phyloP scores from a whole-genome alignment of 31 red algal species.

The Asparagopsis taxiformis region DNA sequence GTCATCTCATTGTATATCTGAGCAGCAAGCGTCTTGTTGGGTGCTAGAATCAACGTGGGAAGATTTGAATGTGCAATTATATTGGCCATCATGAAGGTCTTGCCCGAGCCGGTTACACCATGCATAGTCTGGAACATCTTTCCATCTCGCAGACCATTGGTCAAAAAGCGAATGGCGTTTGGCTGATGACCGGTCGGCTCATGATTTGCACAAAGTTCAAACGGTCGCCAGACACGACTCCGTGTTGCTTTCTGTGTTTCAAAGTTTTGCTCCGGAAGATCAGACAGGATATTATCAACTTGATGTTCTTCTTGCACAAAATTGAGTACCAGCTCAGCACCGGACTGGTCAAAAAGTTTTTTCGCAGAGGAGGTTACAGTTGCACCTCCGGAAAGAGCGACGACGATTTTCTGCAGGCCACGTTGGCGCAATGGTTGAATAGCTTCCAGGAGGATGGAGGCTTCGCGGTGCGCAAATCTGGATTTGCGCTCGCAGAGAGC shows the following conservation, averaged over 20 bases:
- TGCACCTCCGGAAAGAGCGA: not conserved
- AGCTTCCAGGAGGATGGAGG: not conserved
- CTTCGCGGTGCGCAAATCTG: not conserved
- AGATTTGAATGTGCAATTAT: conserved; percentile 52
- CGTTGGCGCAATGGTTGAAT: not conserved
- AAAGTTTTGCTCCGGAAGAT: not conserved
- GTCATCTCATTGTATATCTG: conserved; percentile 78
- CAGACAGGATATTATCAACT: no score
- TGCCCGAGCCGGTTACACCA: conserved; percentile 87
- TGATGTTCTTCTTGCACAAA: no score
- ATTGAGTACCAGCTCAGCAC: conserved; percentile 1
- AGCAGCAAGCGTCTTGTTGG: conserved; percentile 91
- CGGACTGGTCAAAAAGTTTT: not conserved
- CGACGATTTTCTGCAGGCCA: not conserved
- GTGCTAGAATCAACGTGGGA: conserved; percentile 86
- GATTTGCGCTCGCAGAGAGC: not conserved
- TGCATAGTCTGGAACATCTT: conserved; percentile 64
- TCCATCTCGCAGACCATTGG: conserved; percentile 21
- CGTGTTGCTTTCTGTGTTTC: not conserved
- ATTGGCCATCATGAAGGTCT: conserved; percentile 94
- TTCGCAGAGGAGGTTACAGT: not conserved
- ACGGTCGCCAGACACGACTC: not conserved
- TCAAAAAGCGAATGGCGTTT: conserved; percentile 62
- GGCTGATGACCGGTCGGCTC: conserved; percentile 75
- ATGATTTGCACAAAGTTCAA: conserved; percentile 18